phyloP scores from a whole-genome alignment of 805 yeast genomes.

The Kodamaea hsintzibuensis region DNA sequence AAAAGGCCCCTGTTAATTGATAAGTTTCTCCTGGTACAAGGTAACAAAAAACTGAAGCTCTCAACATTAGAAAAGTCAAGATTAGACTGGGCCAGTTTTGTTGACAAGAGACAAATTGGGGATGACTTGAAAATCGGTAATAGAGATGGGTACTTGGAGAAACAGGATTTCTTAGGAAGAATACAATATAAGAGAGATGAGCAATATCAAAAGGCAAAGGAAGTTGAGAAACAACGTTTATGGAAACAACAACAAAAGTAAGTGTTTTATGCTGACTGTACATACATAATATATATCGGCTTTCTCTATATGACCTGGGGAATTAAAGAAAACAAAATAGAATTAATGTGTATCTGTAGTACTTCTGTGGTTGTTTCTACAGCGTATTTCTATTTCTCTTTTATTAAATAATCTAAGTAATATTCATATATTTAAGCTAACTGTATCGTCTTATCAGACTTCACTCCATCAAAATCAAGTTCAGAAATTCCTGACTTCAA shows the following conservation, averaged over 20 bases:
- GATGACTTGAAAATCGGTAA: conserved; percentile 82
- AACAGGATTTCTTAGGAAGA: conserved; percentile 82
- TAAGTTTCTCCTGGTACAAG: conserved; percentile 66
- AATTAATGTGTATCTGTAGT: too few species aligned
- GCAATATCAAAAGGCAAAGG: conserved; percentile 46
- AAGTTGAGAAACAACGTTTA: conserved; percentile 27
- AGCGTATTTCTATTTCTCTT: too few species aligned
- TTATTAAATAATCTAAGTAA: too few species aligned
- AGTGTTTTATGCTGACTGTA: not conserved
- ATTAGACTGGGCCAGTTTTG: conserved; percentile 93
- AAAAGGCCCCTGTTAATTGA: conserved; percentile 77
- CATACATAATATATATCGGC: too few species aligned
- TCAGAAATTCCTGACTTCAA: conserved; percentile 45
- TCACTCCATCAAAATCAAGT: conserved; percentile 36
- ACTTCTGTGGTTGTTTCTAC: too few species aligned
- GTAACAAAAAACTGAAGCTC: conserved; percentile 66
- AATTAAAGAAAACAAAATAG: too few species aligned
- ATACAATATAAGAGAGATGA: conserved; percentile 62
- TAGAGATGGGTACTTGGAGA: conserved; percentile 88
- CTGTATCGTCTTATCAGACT: not conserved
- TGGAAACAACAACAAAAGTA: conserved; percentile 15
- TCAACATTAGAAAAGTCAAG: conserved; percentile 92
- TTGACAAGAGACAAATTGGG: conserved; percentile 78
- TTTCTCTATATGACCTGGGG: too few species aligned
- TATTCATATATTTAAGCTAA: too few species aligned